phyloP scores from a whole-genome alignment of 139 green algal genomes.

The Nannochloris sp. region DNA sequence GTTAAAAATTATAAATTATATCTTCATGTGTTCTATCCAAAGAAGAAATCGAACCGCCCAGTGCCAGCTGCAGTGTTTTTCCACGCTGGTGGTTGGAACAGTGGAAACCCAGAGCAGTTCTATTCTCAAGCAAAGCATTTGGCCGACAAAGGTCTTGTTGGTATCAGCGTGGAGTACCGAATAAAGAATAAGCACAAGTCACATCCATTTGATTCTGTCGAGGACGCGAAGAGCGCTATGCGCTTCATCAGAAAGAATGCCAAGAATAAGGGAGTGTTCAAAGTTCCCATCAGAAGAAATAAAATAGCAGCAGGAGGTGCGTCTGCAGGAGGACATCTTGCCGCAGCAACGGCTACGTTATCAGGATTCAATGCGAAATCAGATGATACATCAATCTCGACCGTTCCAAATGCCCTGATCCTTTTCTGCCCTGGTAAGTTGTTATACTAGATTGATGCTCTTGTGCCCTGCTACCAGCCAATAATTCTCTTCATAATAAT shows the following conservation, averaged over 20 bases:
- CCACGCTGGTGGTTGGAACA: neutral
- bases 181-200: neutral
- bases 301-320: neutral
- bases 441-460: too few species aligned
- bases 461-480: too few species aligned
- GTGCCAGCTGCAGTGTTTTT: slow-evolving; percentile 5
- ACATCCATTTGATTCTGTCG: neutral
- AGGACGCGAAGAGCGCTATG: neutral
- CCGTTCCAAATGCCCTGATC: neutral
- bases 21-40: neutral
- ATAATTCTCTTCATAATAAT: too few species aligned
- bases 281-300: neutral
- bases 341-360: slow-evolving; percentile 13
- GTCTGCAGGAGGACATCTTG: neutral
- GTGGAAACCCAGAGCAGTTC: neutral
- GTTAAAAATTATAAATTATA: neutral
- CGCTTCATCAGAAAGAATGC: slow-evolving; percentile 3
- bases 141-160: neutral
- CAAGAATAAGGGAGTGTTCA: neutral
- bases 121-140: neutral
- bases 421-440: neutral
- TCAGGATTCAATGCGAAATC: slow-evolving; percentile 17
- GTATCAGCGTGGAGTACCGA: neutral
- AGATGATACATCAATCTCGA: neutral
- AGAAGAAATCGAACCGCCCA: neutral